These are phyloP conservation scores for Ilyonectria mors-panacis DNA, from an alignment of 2,329 filamentous ascomycete species.

Conservation along the genomic window DNA sequence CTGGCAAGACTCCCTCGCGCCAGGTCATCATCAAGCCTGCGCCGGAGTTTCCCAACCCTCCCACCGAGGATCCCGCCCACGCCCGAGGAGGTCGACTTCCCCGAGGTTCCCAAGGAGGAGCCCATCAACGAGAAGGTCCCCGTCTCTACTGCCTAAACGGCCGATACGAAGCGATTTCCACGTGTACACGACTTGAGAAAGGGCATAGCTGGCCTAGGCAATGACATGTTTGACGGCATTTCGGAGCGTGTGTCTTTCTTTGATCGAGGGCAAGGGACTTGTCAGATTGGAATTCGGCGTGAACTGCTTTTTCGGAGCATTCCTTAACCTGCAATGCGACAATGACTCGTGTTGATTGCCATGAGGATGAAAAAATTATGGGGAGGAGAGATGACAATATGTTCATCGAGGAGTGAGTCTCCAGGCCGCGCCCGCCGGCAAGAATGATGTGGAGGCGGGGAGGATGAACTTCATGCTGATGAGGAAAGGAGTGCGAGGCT, in stretches of 20 bases:
- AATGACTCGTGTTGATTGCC: constrained; percentile 45
- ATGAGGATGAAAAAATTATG: constrained; percentile 44
- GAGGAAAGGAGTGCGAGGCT: constrained; percentile 23
- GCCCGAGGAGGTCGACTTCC: constrained; percentile 39
- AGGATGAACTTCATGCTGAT: constrained; percentile 17
- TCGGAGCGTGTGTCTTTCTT: constrained; percentile 48
- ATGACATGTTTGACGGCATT: constrained; percentile 49
- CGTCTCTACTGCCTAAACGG: constrained; percentile 49
- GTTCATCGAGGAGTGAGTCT: constrained; percentile 26
- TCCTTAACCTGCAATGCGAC: constrained; percentile 46
- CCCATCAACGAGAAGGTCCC: constrained; percentile 43
- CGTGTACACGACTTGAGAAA: constrained; percentile 47
- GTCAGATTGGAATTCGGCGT: constrained; percentile 46
- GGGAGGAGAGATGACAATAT: constrained; percentile 33
- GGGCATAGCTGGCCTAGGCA: constrained; percentile 46
- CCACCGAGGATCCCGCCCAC: constrained; percentile 55
- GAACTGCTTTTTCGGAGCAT: constrained; percentile 47
- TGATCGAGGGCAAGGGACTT: constrained; percentile 42
- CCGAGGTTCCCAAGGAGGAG: constrained; percentile 44
- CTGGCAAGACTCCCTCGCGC: constrained; percentile 62
- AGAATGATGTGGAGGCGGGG: constrained; percentile 13
- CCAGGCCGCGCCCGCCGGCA: constrained; percentile 2
- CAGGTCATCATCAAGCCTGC: constrained; percentile 57
- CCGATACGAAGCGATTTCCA: constrained; percentile 44
- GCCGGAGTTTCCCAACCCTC: constrained; percentile 54